These are phyloP conservation scores for Pleurotus citrinopileatus DNA, from an alignment of 768 basidiomycete species.

Conservation along the genomic window DNA sequence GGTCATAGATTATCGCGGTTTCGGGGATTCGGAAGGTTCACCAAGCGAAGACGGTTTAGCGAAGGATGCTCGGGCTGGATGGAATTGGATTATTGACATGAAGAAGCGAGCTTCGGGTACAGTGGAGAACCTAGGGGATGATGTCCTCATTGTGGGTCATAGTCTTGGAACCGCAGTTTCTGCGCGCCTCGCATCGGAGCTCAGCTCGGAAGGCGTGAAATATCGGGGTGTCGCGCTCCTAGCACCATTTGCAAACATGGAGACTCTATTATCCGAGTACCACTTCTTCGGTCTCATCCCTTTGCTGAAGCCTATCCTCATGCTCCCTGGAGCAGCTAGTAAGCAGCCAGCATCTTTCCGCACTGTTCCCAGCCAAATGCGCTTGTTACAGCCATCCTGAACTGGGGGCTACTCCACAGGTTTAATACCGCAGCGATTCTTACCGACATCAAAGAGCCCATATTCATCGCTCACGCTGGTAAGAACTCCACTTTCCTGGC, in stretches of 20 bases:
- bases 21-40: conserved; percentile 77
- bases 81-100: conserved; percentile 63
- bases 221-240: conserved; percentile 50
- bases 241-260: conserved; percentile 61
- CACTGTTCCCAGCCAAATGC: conserved; percentile 46
- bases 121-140: conserved; percentile 21
- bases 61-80: conserved; percentile 73
- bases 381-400: conserved; percentile 28
- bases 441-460: conserved; percentile 64
- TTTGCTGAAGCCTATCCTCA: conserved; percentile 65
- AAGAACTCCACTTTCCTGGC: background rate
- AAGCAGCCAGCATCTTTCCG: conserved; percentile 33
- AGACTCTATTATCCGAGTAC: conserved; percentile 67
- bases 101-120: conserved; percentile 41
- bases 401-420: conserved; percentile 38
- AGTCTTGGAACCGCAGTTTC: conserved; percentile 87
- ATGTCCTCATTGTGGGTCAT: conserved; percentile 79
- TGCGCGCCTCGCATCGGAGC: conserved; percentile 43
- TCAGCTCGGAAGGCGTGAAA: conserved; percentile 40
- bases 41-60: conserved; percentile 77
- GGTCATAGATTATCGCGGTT: conserved; percentile 90
- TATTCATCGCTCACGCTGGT: conserved; percentile 71
- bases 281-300: conserved; percentile 65
- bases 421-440: conserved; percentile 65
- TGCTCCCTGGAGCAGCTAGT: conserved; percentile 66